Percentiles rank a stretch among this genome's conserved stretches.
These are phyloP conservation scores for Xylariaceae sp. DNA, from an alignment of 2,329 filamentous ascomycete genomes.

Conservation along the genomic window DNA sequence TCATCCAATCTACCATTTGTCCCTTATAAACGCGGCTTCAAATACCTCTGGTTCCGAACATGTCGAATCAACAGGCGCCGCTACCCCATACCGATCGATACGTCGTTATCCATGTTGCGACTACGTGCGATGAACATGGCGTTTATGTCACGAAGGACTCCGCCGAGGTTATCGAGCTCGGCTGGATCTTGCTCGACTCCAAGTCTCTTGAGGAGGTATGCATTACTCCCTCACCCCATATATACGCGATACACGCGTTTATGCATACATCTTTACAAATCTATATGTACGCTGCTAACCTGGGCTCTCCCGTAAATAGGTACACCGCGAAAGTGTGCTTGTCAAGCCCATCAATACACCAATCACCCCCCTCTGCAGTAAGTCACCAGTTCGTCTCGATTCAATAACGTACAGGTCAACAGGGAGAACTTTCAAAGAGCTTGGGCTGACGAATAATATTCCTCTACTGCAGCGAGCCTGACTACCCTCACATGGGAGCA, in stretches of 20 bases:
- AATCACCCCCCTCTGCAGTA: slow-evolving; percentile 97
- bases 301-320: slow-evolving; percentile 44
- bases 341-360: slow-evolving; percentile 98
- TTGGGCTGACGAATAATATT: slow-evolving; percentile 13
- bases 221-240: neutral
- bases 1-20: slow-evolving; percentile 13
- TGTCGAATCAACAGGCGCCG: slow-evolving; percentile 45
- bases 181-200: slow-evolving; percentile 92
- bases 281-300: slow-evolving; percentile 7
- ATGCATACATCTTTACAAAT: neutral
- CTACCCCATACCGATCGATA: slow-evolving; percentile 85
- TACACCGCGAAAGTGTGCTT: slow-evolving; percentile 90
- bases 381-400: slow-evolving; percentile 41
- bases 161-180: slow-evolving; percentile 97
- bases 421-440: neutral
- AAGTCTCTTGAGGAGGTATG: slow-evolving; percentile 89
- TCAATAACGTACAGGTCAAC: slow-evolving; percentile 7
- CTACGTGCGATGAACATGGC: slow-evolving; percentile 97
- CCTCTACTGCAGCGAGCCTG: slow-evolving; percentile 65
- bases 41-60: slow-evolving; percentile 27
- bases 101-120: slow-evolving; percentile 96
- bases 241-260: neutral
- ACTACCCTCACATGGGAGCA: slow-evolving; percentile 99
- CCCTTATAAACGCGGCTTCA: slow-evolving; percentile 18
- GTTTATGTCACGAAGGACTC: slow-evolving; percentile 99